Percentiles rank a stretch among this genome's conserved stretches.
Evolutionary conservation across 305 asterid genomes (phyloP).

Genomic region (Lippia alba): DNA sequence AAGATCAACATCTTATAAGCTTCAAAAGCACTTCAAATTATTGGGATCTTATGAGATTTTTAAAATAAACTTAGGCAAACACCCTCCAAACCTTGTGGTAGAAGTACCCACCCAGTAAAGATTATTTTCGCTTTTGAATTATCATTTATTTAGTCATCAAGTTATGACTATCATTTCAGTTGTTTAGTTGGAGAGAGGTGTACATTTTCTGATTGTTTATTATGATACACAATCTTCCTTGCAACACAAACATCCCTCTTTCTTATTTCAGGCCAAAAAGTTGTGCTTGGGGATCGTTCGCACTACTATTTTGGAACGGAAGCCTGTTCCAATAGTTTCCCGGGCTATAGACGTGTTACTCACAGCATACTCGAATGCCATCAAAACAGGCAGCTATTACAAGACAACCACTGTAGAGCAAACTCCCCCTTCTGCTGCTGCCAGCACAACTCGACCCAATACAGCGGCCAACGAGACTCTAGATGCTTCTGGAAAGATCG

Average conservation of each 20-base stretch:
- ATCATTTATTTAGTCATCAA: constrained; percentile 11
- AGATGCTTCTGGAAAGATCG: constrained; percentile 51
- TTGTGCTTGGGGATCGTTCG: constrained; percentile 70
- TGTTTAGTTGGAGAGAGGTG: constrained; percentile 26
- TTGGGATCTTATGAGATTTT: too few species aligned
- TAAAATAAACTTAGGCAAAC: not conserved
- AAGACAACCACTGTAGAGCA: constrained; percentile 58
- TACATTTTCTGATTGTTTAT: constrained; percentile 10
- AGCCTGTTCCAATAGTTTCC: constrained; percentile 76
- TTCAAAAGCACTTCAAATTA: too few species aligned
- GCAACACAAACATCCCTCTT: constrained; percentile 29
- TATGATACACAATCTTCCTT: constrained; percentile 20
- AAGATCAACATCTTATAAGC: too few species aligned
- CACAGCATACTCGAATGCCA: constrained; percentile 66
- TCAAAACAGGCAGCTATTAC: constrained; percentile 76
- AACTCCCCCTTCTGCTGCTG: constrained; percentile 51
- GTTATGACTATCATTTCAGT: constrained; percentile 16
- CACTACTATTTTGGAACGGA: constrained; percentile 79
- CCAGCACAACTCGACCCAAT: constrained; percentile 44
- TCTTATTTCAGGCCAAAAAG: constrained; percentile 75
- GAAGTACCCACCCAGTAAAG: constrained; percentile 17
- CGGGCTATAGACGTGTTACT: constrained; percentile 75
- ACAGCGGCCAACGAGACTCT: constrained; percentile 41
- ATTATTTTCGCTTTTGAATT: constrained; percentile 6
- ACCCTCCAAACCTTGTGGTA: constrained; percentile 3